Conservation (phyloP, 2,329 filamentous ascomycete species). For the Epichloe aotearoae region DNA sequence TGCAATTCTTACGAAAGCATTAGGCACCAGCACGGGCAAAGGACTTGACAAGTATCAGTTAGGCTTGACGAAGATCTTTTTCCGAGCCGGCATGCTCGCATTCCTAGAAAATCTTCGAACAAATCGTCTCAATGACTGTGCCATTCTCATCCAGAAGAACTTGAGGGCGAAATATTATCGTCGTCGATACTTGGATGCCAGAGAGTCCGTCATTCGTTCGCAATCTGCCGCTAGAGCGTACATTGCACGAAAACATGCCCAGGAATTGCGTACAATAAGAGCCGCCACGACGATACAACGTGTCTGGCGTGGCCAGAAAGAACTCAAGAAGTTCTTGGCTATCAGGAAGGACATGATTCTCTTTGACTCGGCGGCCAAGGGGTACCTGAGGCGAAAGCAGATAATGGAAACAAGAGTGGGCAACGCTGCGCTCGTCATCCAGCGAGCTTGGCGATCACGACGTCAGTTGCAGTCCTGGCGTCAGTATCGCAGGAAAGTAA, state of each 20-base stretch:
- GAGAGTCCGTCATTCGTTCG: constrained; percentile 64
- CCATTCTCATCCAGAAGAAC: constrained; percentile 98
- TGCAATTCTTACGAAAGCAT: constrained; percentile 75
- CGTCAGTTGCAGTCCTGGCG: constrained; percentile 70
- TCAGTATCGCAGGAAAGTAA: constrained; percentile 76
- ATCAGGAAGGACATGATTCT: constrained; percentile 76
- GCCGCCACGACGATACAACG: constrained; percentile 91
- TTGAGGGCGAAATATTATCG: constrained; percentile 90
- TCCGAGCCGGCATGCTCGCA: constrained; percentile 96
- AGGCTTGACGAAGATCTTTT: constrained; percentile 97
- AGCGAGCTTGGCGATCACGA: constrained; percentile 78
- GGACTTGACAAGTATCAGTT: constrained; percentile 91
- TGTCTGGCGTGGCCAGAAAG: constrained; percentile 86
- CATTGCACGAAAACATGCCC: constrained; percentile 61
- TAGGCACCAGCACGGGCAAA: constrained; percentile 62
- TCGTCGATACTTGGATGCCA: constrained; percentile 75
- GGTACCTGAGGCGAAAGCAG: constrained; percentile 77
- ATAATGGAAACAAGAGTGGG: constrained; percentile 90
- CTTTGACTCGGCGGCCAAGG: constrained; percentile 84
- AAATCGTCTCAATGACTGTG: constrained; percentile 78
- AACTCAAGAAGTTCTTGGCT: constrained; percentile 64
- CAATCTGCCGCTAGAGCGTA: constrained; percentile 70
- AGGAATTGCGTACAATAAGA: constrained; percentile 70
- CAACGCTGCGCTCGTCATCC: constrained; percentile 82
- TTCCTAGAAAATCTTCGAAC: constrained; percentile 93